Conservation (phyloP, 495 filamentous ascomycete genomes). For the Symbiotaphrina buchneri region DNA sequence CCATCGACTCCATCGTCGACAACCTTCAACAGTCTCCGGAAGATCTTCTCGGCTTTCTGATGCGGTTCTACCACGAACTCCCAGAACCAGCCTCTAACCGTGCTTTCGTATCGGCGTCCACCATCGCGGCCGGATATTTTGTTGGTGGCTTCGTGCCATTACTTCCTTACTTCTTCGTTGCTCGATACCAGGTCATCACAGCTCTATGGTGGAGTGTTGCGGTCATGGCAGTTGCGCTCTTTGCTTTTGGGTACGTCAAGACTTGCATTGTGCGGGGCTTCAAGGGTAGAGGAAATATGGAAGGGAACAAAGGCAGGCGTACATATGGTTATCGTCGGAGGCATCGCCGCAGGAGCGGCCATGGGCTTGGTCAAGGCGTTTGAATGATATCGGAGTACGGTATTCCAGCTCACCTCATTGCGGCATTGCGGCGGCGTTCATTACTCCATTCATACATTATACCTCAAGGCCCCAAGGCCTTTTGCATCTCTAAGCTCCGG, state of each 20-base stretch:
- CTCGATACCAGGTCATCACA: background rate
- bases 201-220: slow-evolving; percentile 6
- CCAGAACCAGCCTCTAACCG: slow-evolving; percentile 4
- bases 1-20: background rate
- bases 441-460: too few relatives aligned
- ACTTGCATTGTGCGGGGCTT: slow-evolving; percentile 3
- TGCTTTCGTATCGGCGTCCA: slow-evolving; percentile 4
- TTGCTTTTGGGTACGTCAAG: slow-evolving; percentile 5
- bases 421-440: too few relatives aligned
- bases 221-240: slow-evolving; percentile 4
- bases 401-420: too few relatives aligned
- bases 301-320: slow-evolving; percentile 3
- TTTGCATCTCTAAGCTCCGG: too few relatives aligned
- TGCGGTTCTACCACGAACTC: slow-evolving; percentile 6
- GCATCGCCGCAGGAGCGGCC: slow-evolving; percentile 5
- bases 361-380: slow-evolving; percentile 13
- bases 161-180: slow-evolving; percentile 6
- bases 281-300: background rate
- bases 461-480: too few relatives aligned
- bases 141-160: slow-evolving; percentile 6
- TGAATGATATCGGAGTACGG: too few relatives aligned
- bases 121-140: slow-evolving; percentile 6
- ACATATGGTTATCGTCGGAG: slow-evolving; percentile 6
- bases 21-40: slow-evolving; percentile 11
- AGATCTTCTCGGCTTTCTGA: slow-evolving; percentile 4